These are phyloP conservation scores for Coniochaeta hoffmannii DNA, from an alignment of 2,329 filamentous ascomycete species.

Conservation along the genomic window DNA sequence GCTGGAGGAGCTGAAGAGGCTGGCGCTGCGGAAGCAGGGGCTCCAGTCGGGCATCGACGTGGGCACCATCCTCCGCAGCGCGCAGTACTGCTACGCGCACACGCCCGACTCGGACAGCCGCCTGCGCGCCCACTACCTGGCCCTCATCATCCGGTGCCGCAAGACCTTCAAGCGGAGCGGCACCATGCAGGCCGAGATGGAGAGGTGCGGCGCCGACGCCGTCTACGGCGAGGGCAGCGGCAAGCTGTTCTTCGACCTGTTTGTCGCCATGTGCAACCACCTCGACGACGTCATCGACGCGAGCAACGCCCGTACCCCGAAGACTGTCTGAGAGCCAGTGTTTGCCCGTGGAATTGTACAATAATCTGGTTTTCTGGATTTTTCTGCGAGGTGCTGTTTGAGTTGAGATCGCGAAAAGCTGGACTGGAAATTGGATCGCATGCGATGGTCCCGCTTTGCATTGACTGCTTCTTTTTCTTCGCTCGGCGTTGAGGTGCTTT, in stretches of 20 bases:
- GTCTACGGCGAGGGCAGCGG: constrained; percentile 30
- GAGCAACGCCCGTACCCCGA: constrained; percentile 57
- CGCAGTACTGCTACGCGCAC: constrained; percentile 91
- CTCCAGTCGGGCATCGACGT: constrained; percentile 89
- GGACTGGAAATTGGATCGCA: constrained; percentile 7
- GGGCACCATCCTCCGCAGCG: constrained; percentile 82
- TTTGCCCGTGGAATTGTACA: constrained; percentile 11
- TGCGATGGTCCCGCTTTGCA: constrained; percentile 9
- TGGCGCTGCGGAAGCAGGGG: constrained; percentile 90
- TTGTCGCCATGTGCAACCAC: constrained; percentile 97
- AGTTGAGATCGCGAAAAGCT: constrained; percentile 8
- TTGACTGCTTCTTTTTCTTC: constrained; percentile 11
- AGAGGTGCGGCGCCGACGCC: constrained; percentile 59
- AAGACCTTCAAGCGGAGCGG: constrained; percentile 97
- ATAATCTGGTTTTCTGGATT: constrained; percentile 15
- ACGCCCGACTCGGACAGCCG: constrained; percentile 88
- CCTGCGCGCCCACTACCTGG: constrained; percentile 93
- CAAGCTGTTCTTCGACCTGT: constrained; percentile 96
- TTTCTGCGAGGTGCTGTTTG: constrained; percentile 11
- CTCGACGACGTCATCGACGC: constrained; percentile 92
- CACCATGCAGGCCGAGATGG: constrained; percentile 99
- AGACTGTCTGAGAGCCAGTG: constrained; percentile 41
- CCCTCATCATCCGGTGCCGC: constrained; percentile 93
- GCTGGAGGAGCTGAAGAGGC: constrained; percentile 83
- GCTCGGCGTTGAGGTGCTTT: constrained; percentile 23